Conservation (phyloP, 2,329 filamentous ascomycete species). For the Zymoseptoria passerinii region DNA sequence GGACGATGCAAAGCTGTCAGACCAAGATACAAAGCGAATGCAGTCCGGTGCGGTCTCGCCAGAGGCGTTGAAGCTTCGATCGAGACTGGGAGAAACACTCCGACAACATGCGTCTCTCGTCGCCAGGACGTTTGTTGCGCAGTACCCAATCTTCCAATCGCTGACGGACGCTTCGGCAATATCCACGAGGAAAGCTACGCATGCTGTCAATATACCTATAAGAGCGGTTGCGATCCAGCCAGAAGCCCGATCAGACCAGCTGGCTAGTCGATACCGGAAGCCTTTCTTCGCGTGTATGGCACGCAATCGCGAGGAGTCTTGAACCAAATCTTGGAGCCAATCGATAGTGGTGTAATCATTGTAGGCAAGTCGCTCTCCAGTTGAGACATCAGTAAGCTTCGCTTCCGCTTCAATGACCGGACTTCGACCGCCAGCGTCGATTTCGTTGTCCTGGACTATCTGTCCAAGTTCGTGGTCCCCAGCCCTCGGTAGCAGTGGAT, state of each 20-base stretch:
- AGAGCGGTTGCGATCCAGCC: constrained; percentile 49
- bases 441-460: constrained; percentile 31
- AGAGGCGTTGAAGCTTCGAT: constrained; percentile 1
- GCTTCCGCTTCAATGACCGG: constrained; percentile 43
- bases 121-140: constrained; percentile 37
- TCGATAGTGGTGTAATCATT: constrained; percentile 56
- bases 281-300: constrained; percentile 37
- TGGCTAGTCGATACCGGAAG: constrained; percentile 34
- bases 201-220: constrained; percentile 48
- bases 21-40: constrained; percentile 39
- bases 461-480: constrained; percentile 13
- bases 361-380: constrained; percentile 51
- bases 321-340: constrained; percentile 54
- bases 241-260: constrained; percentile 43
- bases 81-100: constrained; percentile 25
- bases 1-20: constrained; percentile 30
- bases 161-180: constrained; percentile 46
- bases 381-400: constrained; percentile 37
- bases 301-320: constrained; percentile 48
- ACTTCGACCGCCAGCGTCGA: constrained; percentile 36
- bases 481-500: constrained; percentile 27
- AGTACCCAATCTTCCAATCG: constrained; percentile 53
- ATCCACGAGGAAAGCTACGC: constrained; percentile 49
- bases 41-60: constrained; percentile 30
- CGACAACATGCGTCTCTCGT: constrained; percentile 46